Evolutionary conservation across 75 land plant genomes (phyloP).

Genomic region (Ceratopteris richardii): DNA sequence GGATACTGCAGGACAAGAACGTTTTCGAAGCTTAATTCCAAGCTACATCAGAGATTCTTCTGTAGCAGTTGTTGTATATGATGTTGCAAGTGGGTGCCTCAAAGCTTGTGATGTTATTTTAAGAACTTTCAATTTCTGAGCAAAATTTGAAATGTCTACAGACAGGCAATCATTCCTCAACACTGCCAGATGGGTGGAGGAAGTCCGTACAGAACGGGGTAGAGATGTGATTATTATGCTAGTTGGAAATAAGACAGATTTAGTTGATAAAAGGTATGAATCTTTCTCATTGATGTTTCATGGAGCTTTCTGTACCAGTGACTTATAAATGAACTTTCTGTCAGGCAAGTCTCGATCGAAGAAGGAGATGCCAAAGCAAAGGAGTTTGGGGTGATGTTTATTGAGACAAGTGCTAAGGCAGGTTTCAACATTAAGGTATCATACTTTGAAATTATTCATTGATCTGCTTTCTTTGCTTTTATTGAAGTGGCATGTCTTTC

Average conservation of each 20-base stretch:
- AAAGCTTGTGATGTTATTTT: not conserved
- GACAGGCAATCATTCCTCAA: constrained; percentile 29
- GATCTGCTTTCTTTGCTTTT: too few species aligned
- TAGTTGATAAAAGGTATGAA: constrained; percentile 25
- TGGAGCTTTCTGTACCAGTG: not conserved
- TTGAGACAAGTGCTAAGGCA: constrained; percentile 3
- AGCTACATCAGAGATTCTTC: constrained; percentile 12
- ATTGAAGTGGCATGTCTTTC: not conserved
- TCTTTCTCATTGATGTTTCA: not conserved
- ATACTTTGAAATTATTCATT: too few species aligned
- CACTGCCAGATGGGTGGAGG: constrained; percentile 32
- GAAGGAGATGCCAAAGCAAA: not conserved
- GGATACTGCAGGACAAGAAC: constrained; percentile 7
- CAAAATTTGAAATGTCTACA: not conserved
- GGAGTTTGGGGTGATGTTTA: not conserved
- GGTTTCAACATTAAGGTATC: not conserved
- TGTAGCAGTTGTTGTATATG: constrained; percentile 3
- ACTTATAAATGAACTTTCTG: not conserved
- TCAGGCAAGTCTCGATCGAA: not conserved
- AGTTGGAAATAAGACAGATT: constrained; percentile 30
- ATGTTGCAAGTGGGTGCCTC: not conserved
- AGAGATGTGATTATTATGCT: constrained; percentile 30
- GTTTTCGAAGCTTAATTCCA: constrained; percentile 6
- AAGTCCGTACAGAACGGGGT: constrained; percentile 33
- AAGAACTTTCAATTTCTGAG: not conserved